phyloP scores from a whole-genome alignment of 768 basidiomycete genomes.

The Fibroporia radiculosa region DNA sequence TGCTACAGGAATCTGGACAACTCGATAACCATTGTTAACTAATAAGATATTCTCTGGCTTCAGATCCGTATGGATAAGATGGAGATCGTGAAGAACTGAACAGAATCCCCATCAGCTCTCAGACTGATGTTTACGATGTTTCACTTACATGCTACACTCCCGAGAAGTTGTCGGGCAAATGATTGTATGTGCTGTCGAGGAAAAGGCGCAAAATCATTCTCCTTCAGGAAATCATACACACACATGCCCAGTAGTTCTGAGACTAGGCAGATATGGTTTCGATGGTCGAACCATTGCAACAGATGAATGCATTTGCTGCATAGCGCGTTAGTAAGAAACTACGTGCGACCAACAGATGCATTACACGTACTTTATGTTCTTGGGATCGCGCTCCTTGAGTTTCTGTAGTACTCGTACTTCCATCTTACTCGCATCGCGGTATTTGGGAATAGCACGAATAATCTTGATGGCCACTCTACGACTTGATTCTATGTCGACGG shows the following conservation, averaged over 20 bases:
- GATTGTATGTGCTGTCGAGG: constrained; percentile 94
- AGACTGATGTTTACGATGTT: constrained; percentile 4
- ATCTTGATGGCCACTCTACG: constrained; percentile 94
- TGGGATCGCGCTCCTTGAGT: constrained; percentile 82
- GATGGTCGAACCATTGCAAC: constrained; percentile 89
- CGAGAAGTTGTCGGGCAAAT: constrained; percentile 87
- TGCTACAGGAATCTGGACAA: constrained; percentile 48
- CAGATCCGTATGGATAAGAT: constrained; percentile 94
- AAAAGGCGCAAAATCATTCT: constrained; percentile 94
- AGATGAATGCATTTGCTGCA: constrained; percentile 96
- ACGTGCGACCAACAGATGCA: constrained; percentile 6
- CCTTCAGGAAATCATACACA: constrained; percentile 98
- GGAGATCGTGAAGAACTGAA: constrained; percentile 82
- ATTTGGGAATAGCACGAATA: constrained; percentile 96
- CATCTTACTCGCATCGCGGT: constrained; percentile 97
- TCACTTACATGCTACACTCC: constrained; percentile 86
- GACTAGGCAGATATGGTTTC: constrained; percentile 96
- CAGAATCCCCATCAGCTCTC: constrained; percentile 11
- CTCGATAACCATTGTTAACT: constrained; percentile 73
- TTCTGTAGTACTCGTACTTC: constrained; percentile 93
- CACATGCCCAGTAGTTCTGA: constrained; percentile 95
- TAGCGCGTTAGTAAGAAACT: constrained; percentile 5
- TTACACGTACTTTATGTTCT: constrained; percentile 81
- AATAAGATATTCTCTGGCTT: constrained; percentile 99
- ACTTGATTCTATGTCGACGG: constrained; percentile 69